phyloP scores from a whole-genome alignment of 192 early-diverging fungal species.

The Gryganskiella cystojenkinii region DNA sequence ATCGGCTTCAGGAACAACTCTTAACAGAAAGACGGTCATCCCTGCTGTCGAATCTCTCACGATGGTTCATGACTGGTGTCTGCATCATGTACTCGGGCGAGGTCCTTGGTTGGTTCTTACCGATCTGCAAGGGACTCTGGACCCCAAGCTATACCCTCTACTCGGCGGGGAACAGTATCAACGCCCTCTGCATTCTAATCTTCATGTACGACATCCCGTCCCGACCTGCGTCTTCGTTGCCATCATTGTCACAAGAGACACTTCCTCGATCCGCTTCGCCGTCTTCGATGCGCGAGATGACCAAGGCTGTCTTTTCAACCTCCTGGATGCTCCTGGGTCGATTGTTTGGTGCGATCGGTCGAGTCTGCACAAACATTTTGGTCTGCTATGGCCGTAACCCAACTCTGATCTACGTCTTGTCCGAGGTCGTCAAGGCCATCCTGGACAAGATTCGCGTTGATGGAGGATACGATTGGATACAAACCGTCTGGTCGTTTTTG shows the following conservation, averaged over 20 bases:
- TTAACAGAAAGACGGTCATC: too few relatives aligned
- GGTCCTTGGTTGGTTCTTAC: slow-evolving; percentile 42
- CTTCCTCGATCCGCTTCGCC: too few relatives aligned
- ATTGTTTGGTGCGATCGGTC: not conserved
- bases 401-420: slow-evolving; percentile 55
- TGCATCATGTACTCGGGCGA: slow-evolving; percentile 14
- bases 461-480: slow-evolving; percentile 4
- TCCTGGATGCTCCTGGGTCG: too few relatives aligned
- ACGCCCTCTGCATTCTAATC: slow-evolving; percentile 30
- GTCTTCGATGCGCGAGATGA: not conserved
- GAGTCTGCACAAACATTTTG: slow-evolving; percentile 13
- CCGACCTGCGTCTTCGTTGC: too few relatives aligned
- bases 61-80: slow-evolving; percentile 30
- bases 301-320: too few relatives aligned
- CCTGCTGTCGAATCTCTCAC: slow-evolving; percentile 13
- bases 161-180: slow-evolving; percentile 38
- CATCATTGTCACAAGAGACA: too few relatives aligned
- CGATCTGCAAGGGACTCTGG: slow-evolving; percentile 66
- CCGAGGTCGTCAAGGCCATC: slow-evolving; percentile 39
- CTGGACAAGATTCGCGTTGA: slow-evolving; percentile 21
- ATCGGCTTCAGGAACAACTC: not conserved
- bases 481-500: slow-evolving; percentile 11
- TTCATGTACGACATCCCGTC: slow-evolving; percentile 45
- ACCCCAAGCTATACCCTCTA: slow-evolving; percentile 61
- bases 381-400: slow-evolving; percentile 60